Conservation (phyloP, 1,284 basidiomycete species). For the Cryptococcus wingfieldii region DNA sequence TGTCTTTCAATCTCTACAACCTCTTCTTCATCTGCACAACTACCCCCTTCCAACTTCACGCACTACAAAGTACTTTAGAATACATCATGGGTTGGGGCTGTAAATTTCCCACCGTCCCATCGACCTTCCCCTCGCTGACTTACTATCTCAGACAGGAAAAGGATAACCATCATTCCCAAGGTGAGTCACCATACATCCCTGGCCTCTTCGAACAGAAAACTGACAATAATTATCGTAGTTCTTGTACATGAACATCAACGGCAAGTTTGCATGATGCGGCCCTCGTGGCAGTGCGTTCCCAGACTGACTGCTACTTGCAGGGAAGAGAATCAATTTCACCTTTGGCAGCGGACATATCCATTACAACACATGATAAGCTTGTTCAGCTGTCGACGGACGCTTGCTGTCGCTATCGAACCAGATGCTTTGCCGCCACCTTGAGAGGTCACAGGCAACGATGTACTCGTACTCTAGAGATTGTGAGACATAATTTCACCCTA, state of each 20-base stretch:
- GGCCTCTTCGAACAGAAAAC: not conserved
- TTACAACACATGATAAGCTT: constrained; percentile 15
- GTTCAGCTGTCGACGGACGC: too few relatives aligned
- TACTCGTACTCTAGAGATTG: too few relatives aligned
- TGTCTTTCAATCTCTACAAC: too few relatives aligned
- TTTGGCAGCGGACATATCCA: constrained; percentile 23
- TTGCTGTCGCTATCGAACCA: too few relatives aligned
- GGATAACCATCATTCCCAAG: constrained; percentile 30
- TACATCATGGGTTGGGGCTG: not conserved
- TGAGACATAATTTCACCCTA: too few relatives aligned
- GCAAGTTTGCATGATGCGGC: constrained; percentile 8
- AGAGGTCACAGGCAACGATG: too few relatives aligned
- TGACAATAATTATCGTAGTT: constrained; percentile 11
- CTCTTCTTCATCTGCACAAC: too few relatives aligned
- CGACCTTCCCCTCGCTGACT: not conserved
- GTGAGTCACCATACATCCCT: constrained; percentile 11
- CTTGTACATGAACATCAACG: constrained; percentile 29
- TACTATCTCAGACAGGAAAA: constrained; percentile 21
- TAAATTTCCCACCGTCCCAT: not conserved
- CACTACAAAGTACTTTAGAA: too few relatives aligned
- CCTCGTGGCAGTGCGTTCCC: too few relatives aligned
- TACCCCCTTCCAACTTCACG: too few relatives aligned
- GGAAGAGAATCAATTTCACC: constrained; percentile 21
- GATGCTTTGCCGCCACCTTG: too few relatives aligned
- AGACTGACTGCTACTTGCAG: constrained; percentile 2